Conservation (phyloP, 2,329 filamentous ascomycete genomes). For the Sporothrix protearum region DNA sequence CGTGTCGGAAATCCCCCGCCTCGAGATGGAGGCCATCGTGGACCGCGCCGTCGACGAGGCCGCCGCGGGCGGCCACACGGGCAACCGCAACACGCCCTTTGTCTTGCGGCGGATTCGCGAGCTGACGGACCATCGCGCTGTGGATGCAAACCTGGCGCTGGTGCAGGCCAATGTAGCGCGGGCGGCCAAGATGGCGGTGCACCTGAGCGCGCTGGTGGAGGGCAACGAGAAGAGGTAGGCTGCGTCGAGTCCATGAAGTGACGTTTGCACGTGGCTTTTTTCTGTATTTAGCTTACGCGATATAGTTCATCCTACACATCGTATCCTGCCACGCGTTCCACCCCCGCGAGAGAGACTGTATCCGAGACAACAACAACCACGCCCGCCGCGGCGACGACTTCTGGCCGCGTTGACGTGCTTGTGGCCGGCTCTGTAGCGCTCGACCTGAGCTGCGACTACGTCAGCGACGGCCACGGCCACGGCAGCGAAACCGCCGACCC, state of each 20-base stretch:
- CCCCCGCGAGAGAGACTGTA: background rate
- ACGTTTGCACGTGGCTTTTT: background rate
- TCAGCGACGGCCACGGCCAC: slow-evolving; percentile 27
- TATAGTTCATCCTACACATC: slow-evolving; percentile 16
- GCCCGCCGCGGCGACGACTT: background rate
- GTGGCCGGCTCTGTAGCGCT: slow-evolving; percentile 88
- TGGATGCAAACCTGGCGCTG: slow-evolving; percentile 68
- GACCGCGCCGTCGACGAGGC: slow-evolving; percentile 64
- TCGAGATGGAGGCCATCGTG: slow-evolving; percentile 68
- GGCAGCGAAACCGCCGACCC: slow-evolving; percentile 30
- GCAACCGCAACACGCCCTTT: slow-evolving; percentile 79
- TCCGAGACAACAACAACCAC: background rate
- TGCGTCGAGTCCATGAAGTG: too few relatives aligned
- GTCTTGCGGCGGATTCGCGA: slow-evolving; percentile 75
- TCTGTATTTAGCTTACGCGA: slow-evolving; percentile 6
- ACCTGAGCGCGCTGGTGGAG: slow-evolving; percentile 37
- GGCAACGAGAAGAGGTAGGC: slow-evolving; percentile 18
- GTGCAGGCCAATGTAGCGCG: slow-evolving; percentile 53
- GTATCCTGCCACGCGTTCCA: background rate
- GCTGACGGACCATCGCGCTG: slow-evolving; percentile 67
- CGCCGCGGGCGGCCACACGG: slow-evolving; percentile 61
- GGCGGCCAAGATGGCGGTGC: slow-evolving; percentile 53
- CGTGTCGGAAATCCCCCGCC: slow-evolving; percentile 64
- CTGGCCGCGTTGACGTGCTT: slow-evolving; percentile 58
- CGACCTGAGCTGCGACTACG: slow-evolving; percentile 80